Percentiles rank a stretch among this genome's conserved stretches.
phyloP scores from a whole-genome alignment of 2,329 filamentous ascomycete species.

The Fusarium odoratissimum region DNA sequence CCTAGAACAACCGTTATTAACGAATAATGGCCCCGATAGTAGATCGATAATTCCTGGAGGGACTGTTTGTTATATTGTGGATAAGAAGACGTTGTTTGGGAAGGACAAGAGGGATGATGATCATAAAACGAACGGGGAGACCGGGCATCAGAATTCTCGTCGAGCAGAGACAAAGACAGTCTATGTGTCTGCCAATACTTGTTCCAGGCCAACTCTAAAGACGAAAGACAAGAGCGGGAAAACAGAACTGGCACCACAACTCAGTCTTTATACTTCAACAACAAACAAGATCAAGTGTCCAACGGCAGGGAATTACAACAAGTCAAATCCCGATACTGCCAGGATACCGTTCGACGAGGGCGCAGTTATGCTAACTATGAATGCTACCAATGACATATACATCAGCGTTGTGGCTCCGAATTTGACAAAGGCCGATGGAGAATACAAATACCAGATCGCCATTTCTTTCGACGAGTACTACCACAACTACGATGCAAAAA shows the following conservation, averaged over 20 bases:
- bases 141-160: slow-evolving; percentile 35
- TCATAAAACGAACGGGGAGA: slow-evolving; percentile 18
- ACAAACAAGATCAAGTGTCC: slow-evolving; percentile 48
- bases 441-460: slow-evolving; percentile 84
- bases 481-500: slow-evolving; percentile 67
- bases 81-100: slow-evolving; percentile 46
- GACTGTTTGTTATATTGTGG: slow-evolving; percentile 60
- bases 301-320: slow-evolving; percentile 35
- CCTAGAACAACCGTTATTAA: slow-evolving; percentile 59
- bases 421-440: slow-evolving; percentile 70
- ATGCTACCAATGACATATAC: slow-evolving; percentile 75
- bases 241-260: slow-evolving; percentile 68
- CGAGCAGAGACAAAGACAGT: slow-evolving; percentile 60
- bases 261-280: slow-evolving; percentile 82
- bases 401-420: slow-evolving; percentile 80
- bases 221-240: slow-evolving; percentile 26
- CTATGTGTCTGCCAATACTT: slow-evolving; percentile 89
- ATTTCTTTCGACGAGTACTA: slow-evolving; percentile 84
- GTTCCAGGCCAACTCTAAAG: slow-evolving; percentile 73
- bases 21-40: slow-evolving; percentile 72
- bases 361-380: slow-evolving; percentile 73
- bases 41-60: slow-evolving; percentile 72
- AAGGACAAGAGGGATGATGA: slow-evolving; percentile 31
- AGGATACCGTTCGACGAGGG: slow-evolving; percentile 71
- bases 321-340: slow-evolving; percentile 34